Base-by-base conservation (phyloP, 1,139 yeast species). In the Debaryomyces coudertii region DNA sequence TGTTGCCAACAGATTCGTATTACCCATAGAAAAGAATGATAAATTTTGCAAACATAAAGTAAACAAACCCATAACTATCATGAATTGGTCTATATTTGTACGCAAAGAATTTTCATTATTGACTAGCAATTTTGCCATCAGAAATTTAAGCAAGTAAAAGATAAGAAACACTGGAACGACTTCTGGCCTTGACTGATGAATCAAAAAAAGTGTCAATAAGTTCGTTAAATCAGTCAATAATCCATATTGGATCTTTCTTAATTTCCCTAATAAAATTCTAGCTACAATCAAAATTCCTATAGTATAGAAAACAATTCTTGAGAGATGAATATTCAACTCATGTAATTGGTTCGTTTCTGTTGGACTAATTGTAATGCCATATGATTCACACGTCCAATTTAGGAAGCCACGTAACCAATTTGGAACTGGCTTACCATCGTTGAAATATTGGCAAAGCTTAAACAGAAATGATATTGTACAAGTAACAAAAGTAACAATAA, bases 1-100 rank as follows among this genome's bases (percentile, higher is more conserved):
- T 0, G 97, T 87, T 0, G 97, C 95, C 55, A 93, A 76, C 42
- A 96, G 90, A 60, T 93, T 93, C 0, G 98, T 90, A 46, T 89
- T 90, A 0, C 98, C 98, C 66, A 87, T 77, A 9, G 90, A 88
- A 68, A 89, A 93, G 60, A 92, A 93, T 0, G 93, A 71, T 40
- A 90, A 71, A 54, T 89, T 85, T 60, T 90, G 95, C 40, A 89
- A 56, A 44, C 73, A 58, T 14, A 74, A 43, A 2, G 57, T 57
- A 43, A 68, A 56, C 2, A 60, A 30, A 0, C 71, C 46, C 1
- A 63, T 45, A 8, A 59, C 36, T 12, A 68, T 27, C 3, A 71
- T 55, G 11, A 60, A 47, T 16, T 57, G 56, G 47, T 68, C 68
- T 9, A 63, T 45, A 28, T 58, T 57, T 12, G 38, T 25, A 43